A percentile compares a stretch with the other conserved stretches of the same genome.
phyloP scores from a whole-genome alignment of 1,284 basidiomycete species.

The Mixia osmundae region DNA sequence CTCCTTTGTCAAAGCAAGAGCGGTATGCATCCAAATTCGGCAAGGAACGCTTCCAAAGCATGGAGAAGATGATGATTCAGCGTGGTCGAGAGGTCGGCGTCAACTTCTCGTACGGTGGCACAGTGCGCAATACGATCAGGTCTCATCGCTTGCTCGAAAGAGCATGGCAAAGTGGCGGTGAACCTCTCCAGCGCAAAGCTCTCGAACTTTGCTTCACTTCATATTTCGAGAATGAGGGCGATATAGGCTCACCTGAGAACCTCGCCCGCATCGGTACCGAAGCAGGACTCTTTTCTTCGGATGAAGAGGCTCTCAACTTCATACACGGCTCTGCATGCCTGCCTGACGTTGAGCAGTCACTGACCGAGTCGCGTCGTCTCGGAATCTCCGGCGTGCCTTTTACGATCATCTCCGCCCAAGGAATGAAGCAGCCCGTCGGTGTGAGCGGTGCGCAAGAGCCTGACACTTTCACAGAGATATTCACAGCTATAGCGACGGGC shows the following conservation, averaged over 20 bases:
- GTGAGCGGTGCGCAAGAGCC: conserved; percentile 25
- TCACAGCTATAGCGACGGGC: too few relatives aligned
- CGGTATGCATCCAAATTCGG: too few relatives aligned
- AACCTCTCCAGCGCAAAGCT: conserved; percentile 34
- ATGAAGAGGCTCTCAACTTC: conserved; percentile 29
- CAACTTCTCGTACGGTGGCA: conserved; percentile 31
- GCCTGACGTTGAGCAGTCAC: conserved; percentile 41
- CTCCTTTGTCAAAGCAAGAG: too few relatives aligned
- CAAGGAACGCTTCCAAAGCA: too few relatives aligned
- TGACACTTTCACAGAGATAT: conserved; percentile 27
- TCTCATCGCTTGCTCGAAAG: conserved; percentile 50
- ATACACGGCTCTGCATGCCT: conserved; percentile 40
- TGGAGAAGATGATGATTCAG: too few relatives aligned
- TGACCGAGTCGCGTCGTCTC: conserved; percentile 37
- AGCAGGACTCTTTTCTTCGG: not conserved
- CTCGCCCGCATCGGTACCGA: not conserved
- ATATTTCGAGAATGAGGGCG: conserved; percentile 38
- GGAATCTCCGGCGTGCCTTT: conserved; percentile 59
- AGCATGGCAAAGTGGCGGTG: conserved; percentile 41
- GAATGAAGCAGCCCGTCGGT: conserved; percentile 9
- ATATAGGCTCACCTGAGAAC: conserved; percentile 30
- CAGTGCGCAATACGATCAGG: conserved; percentile 37
- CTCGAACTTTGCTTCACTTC: conserved; percentile 39
- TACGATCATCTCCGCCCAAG: conserved; percentile 40
- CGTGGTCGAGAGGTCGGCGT: too few relatives aligned